These are phyloP conservation scores for Fistulifera solaris DNA, from an alignment of 108 stramenopile genomes.

Conservation along the genomic window DNA sequence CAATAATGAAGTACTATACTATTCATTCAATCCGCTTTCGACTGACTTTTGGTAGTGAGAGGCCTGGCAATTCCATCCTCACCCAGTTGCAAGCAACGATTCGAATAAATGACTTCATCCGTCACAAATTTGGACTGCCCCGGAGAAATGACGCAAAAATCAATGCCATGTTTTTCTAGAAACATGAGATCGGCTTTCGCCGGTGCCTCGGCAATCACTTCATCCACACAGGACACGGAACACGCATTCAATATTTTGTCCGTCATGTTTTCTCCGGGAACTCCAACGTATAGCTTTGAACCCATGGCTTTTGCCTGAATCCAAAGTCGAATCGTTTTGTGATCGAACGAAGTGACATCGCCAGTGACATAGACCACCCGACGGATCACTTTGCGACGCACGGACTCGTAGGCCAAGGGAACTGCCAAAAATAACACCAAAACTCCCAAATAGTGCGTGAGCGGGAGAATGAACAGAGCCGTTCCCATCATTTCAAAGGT, in stretches of 20 bases:
- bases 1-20: no score
- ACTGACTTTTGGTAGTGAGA: no score
- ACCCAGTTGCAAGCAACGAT: constrained; percentile 23
- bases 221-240: constrained; percentile 27
- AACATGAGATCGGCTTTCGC: constrained; percentile 33
- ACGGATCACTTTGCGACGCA: constrained; percentile 38
- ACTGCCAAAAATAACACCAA: constrained; percentile 27
- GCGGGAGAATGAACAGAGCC: constrained; percentile 31
- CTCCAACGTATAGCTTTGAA: constrained; percentile 37
- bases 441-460: constrained; percentile 20
- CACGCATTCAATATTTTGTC: constrained; percentile 40
- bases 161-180: constrained; percentile 32
- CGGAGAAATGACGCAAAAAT: constrained; percentile 22
- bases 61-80: constrained; percentile 17
- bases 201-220: constrained; percentile 42
- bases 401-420: constrained; percentile 45
- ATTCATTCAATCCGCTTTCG: no score
- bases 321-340: constrained; percentile 36
- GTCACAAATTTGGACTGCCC: constrained; percentile 27
- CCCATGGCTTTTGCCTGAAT: constrained; percentile 42
- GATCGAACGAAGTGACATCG: constrained; percentile 17
- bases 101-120: constrained; percentile 24
- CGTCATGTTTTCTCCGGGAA: constrained; percentile 21
- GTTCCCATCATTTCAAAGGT: constrained; percentile 54
- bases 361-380: constrained; percentile 36